Evolutionary conservation across 2,329 filamentous ascomycete species (phyloP), one percentile per base, ranked within the genome.

Genomic region (Pseudogymnoascus sp.): DNA sequence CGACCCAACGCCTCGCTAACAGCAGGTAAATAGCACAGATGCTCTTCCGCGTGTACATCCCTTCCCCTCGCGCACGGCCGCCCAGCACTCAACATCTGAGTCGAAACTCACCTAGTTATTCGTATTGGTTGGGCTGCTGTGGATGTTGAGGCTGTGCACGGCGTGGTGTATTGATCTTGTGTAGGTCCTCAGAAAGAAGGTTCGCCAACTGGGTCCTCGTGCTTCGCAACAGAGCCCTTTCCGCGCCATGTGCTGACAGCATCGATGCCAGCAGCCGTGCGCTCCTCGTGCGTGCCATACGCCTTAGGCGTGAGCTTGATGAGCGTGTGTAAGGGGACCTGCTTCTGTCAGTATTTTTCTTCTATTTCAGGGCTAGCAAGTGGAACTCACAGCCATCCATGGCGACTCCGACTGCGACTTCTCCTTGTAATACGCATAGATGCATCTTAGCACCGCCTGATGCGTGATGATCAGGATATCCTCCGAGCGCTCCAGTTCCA

Each of bases 391-490:
- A 30, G 60, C 93, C 90, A 97, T 96, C 94, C 94, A 99, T 0
- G 94, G 94, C 68, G 90, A 94, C 76, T 91, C 85, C 69, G 92
- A 87, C 75, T 97, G 94, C 62, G 91, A 88, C 71, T 94, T 91
- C 71, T 97, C 96, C 89, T 97, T 96, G 75, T 97, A 99, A 76
- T 99, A 99, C 30, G 94, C 91, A 73, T 97, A 99, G 70, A 99
- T 96, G 79, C 94, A 99, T 64, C 94, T 86, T 66, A 99, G 81
- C 35, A 99, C 93, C 12, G 94, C 94, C 77, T 99, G 94, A 74
- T 99, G 94, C 3, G 94, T 97, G 65, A 99, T 92, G 69, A 99
- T 97, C 64, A 99, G 85, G 68, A 99, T 96, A 72, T 99, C 95
- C 75, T 97, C 94, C 69, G 88, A 91, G 66, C 94, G 86, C 76